phyloP scores from a whole-genome alignment of 2,329 filamentous ascomycete genomes.

The Aspergillus sclerotialis region DNA sequence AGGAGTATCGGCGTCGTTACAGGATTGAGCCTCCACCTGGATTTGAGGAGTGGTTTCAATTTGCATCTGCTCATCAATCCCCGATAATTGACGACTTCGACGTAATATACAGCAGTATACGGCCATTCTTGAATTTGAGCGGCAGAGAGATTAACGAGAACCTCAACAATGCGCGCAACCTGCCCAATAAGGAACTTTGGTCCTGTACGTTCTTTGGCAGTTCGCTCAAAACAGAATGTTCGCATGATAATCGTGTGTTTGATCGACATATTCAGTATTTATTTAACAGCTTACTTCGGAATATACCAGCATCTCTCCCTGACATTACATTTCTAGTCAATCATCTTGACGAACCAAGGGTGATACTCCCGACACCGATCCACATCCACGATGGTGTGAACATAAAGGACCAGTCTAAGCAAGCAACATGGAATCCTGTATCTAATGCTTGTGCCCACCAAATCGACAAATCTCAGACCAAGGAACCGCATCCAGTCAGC shows the following conservation, averaged over 20 bases:
- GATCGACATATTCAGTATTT: constrained; percentile 4
- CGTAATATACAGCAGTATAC: constrained; percentile 1
- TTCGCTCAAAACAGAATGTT: constrained; percentile 2
- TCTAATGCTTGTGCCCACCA: constrained; percentile 3
- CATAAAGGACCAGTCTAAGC: neutral
- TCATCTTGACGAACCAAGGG: constrained; percentile 9
- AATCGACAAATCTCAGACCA: neutral
- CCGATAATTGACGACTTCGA: constrained; percentile 8
- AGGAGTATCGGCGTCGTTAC: constrained; percentile 7
- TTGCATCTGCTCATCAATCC: constrained; percentile 5
- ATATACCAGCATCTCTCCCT: constrained; percentile 2
- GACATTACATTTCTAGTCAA: constrained; percentile 8
- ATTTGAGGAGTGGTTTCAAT: constrained; percentile 8
- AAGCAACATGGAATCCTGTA: constrained; percentile 4
- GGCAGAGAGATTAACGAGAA: constrained; percentile 2
- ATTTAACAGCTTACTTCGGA: constrained; percentile 2
- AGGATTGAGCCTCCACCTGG: constrained; percentile 4
- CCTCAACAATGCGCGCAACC: neutral
- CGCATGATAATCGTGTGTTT: constrained; percentile 2
- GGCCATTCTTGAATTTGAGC: constrained; percentile 4
- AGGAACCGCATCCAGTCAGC: no score
- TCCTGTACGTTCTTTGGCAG: constrained; percentile 5
- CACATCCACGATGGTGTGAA: neutral
- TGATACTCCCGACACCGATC: constrained; percentile 2
- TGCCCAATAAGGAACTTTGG: constrained; percentile 5